Evolutionary conservation across 352 stramenopile genomes (phyloP).

Genomic region (Pythium oligandrum): DNA sequence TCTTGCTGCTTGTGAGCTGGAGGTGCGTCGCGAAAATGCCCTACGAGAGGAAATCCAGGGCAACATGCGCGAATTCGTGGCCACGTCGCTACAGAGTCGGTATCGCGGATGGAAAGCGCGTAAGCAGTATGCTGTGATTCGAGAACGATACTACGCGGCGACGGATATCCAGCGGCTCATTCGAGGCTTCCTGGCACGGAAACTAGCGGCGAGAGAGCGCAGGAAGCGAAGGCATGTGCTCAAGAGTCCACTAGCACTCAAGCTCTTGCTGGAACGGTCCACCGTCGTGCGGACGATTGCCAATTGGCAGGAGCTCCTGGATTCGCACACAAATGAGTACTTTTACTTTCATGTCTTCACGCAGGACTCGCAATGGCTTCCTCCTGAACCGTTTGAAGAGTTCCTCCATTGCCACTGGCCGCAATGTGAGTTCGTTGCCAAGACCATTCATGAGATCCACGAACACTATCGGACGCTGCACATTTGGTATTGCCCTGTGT

Average conservation of each 20-base stretch:
- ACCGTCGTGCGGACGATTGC: slow-evolving; percentile 54
- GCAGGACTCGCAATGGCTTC: slow-evolving; percentile 75
- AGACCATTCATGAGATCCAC: slow-evolving; percentile 71
- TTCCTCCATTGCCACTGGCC: slow-evolving; percentile 68
- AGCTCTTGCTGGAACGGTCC: slow-evolving; percentile 62
- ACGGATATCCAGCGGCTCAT: slow-evolving; percentile 54
- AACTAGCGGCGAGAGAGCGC: slow-evolving; percentile 34
- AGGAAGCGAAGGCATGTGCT: slow-evolving; percentile 57
- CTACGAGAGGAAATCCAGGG: slow-evolving; percentile 63
- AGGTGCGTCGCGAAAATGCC: slow-evolving; percentile 51
- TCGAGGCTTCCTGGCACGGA: slow-evolving; percentile 46
- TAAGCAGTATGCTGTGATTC: slow-evolving; percentile 22
- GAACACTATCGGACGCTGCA: slow-evolving; percentile 62
- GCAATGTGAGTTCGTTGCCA: slow-evolving; percentile 42
- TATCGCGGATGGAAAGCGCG: slow-evolving; percentile 64
- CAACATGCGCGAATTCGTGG: slow-evolving; percentile 76
- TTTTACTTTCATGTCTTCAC: slow-evolving; percentile 83
- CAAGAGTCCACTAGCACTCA: slow-evolving; percentile 55
- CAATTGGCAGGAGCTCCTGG: slow-evolving; percentile 74
- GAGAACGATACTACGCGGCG: slow-evolving; percentile 37
- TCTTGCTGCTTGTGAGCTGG: slow-evolving; percentile 33
- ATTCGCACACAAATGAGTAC: slow-evolving; percentile 81
- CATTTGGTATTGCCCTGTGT: slow-evolving; percentile 79
- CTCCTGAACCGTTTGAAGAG: slow-evolving; percentile 51
- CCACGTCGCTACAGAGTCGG: slow-evolving; percentile 56